Base-by-base conservation (phyloP, 2,329 filamentous ascomycete species). In the Fonsecaea erecta region DNA sequence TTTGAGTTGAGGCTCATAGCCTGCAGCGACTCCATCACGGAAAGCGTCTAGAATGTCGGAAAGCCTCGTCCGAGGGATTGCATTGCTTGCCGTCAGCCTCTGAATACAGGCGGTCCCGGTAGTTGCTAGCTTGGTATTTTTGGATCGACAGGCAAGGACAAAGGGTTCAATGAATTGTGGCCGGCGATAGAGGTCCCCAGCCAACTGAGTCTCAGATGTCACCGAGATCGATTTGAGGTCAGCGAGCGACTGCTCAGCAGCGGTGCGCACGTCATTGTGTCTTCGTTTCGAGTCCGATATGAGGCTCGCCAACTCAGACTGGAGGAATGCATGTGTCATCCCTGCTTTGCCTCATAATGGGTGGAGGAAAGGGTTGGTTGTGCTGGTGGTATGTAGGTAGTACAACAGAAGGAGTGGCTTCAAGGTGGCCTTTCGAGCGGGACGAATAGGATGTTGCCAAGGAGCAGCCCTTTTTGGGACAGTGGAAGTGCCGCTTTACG, bases 281-380 rank as follows among this genome's bases (percentile, higher is more conserved):
- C 96, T 98, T 74, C 94, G 87, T 80, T 96, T 98, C 76, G 93
- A 95, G 82, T 99, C 95, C 78, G 96, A 92, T 73, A 97, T 90
- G 77, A 97, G 87, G 80, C 92, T 96, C 74, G 90, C 87, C 77
- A 97, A 86, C 85, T 97, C 93, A 64, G 91, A 89, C 75, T 89
- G 88, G 74, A 97, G 85, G 74, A 97, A 88, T 85, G 69, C 69
- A 63, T 71, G 69, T 59, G 71, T 73, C 71, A 73, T 73, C 46
- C 60, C 68, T 60, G 65, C 65, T 52, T 51, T 32, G 35, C 37
- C 53, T 66, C 67, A 65, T 66, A 30, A 60, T 67, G 64, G 46
- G 21, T 21, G 32, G 65, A 43, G 35, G 54, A 14, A 18, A 62
- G 12, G 28, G 32, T n/a, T 21, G 35, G 37, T 43, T 28, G n/a